Base-by-base conservation (phyloP, 495 filamentous ascomycete genomes). In the Apiosordaria backusii region DNA sequence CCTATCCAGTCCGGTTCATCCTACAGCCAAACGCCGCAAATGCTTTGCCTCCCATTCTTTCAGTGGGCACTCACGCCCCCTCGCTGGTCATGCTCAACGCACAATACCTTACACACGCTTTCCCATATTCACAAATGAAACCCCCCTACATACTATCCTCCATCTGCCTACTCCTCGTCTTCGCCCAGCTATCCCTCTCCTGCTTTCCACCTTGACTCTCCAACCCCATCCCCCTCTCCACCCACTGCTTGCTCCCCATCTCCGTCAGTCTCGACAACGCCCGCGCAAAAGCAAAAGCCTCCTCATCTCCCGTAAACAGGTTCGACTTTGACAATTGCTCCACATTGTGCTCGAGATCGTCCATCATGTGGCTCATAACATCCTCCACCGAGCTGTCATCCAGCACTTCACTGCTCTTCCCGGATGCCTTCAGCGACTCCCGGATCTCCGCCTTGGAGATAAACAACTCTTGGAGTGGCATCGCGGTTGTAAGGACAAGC, bases 221-320 rank as follows among this genome's bases (percentile, higher is more conserved):
- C 66, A 88, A 76, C 13, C 87, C 88, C 84, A 96, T 79, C 0
- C 93, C 93, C 4, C 91, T 77, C 81, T 98, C 96, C 18, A 98
- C 89, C 96, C 96, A 99, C 74, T 96, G 87, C 76, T 89, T 86
- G 69, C 91, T 93, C 1, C 92, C 93, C 95, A 99, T 99, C 79
- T 98, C 92, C 19, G 79, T 87, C 70, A 99, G 80, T 63, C 95
- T 81, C 35, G 89, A 92, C 68, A 98, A 72, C 5, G 95, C 95
- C 22, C 95, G 82, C 60, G 93, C 93, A 78, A 99, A 99, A 0
- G 95, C 95, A 79, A 99, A 99, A 6, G 91, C 83, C 79, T 99
- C 95, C 82, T 99, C 95, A 61, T 98, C 95, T 18, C 95, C 96
- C 9, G 89, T 91, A 77, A 99, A 99, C 61, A 98, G 85, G 67